Base-by-base conservation (phyloP, 2,329 filamentous ascomycete species). In the Colletotrichum sp. region DNA sequence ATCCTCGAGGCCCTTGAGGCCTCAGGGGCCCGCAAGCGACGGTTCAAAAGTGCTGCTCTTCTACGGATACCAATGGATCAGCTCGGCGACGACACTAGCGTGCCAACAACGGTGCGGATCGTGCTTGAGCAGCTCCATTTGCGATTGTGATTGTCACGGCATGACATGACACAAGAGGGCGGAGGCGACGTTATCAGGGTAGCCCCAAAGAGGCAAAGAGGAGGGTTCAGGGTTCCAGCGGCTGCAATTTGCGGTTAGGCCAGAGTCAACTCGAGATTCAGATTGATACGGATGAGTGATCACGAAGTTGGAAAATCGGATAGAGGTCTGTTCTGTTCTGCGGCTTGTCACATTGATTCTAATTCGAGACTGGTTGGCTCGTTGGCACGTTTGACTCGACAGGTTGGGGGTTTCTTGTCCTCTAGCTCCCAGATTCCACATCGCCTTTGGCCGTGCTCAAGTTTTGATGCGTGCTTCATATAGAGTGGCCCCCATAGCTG, bases 161-260 rank as follows among this genome's bases (percentile, higher is more conserved):
- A 74, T 65, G 36, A 32, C 72, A 71, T 66, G 68, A 62, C 60
- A 71, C 39, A 65, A 34, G 72, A 65, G 52, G 59, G 26, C 28
- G 59, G 48, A 48, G 59, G 22, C 63, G 22, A 30, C 28, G 32
- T 39, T 52, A 36, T 39, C 36, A 52, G 22, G 63, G 22, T 15
- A 28, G 57, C 22, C 65, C 57, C 22, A 15, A 44, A 57, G 13
- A 36, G 44, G 8, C 22, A 36, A 30, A n/a, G n/a, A 39, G 32
- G 34, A 60, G 36, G 28, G 34, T 39, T 18, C 36, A 12, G 24
- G 24, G 66, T 18, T 39, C 13, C 55, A 24, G 18, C 36, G 36
- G 36, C 36, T 39, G 16, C 36, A 39, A n/a, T 32, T 30, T 30
- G 15, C 59, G 22, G 36, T 39, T 39, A 39, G 24, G 36, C 36